Evolutionary conservation across 177 flowering plant species (phyloP).

Genomic region (Vitis hybrid): DNA sequence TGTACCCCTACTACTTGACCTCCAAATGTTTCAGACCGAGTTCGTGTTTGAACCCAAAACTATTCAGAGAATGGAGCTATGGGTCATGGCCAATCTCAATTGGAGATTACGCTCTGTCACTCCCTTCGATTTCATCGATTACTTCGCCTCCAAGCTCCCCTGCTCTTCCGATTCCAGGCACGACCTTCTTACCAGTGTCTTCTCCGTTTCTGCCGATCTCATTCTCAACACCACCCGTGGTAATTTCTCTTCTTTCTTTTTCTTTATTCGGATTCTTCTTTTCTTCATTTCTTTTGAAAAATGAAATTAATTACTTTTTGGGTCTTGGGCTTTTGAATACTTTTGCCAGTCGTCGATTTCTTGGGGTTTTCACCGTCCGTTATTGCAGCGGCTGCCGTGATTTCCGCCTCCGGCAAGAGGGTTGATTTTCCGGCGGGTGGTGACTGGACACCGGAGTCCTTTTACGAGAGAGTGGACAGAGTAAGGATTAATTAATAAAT

Average conservation of each 20-base stretch:
- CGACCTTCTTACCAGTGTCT: constrained; percentile 11
- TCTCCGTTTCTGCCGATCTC: constrained; percentile 41
- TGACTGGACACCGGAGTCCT: constrained; percentile 6
- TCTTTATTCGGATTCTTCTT: not conserved
- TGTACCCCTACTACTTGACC: constrained; percentile 54
- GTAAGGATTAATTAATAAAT: constrained; percentile 19
- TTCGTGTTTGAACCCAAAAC: constrained; percentile 60
- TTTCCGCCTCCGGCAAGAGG: constrained; percentile 32
- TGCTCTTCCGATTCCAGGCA: constrained; percentile 9
- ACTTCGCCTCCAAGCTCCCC: constrained; percentile 39
- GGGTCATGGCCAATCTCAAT: constrained; percentile 48
- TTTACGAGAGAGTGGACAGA: constrained; percentile 35
- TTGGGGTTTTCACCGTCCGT: constrained; percentile 51
- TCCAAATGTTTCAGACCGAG: constrained; percentile 43
- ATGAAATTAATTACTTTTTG: not conserved
- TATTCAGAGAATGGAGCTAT: constrained; percentile 66
- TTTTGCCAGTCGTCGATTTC: constrained; percentile 49
- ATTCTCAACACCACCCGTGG: constrained; percentile 56
- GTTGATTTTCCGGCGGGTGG: constrained; percentile 10
- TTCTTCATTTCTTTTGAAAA: not conserved
- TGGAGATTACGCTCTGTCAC: constrained; percentile 66
- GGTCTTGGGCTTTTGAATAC: no score
- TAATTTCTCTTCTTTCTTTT: constrained; percentile 8
- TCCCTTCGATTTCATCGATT: constrained; percentile 55
- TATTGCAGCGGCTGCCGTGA: constrained; percentile 63